Base-by-base conservation (phyloP, 2,329 filamentous ascomycete genomes). In the Rutstroemia sp. region DNA sequence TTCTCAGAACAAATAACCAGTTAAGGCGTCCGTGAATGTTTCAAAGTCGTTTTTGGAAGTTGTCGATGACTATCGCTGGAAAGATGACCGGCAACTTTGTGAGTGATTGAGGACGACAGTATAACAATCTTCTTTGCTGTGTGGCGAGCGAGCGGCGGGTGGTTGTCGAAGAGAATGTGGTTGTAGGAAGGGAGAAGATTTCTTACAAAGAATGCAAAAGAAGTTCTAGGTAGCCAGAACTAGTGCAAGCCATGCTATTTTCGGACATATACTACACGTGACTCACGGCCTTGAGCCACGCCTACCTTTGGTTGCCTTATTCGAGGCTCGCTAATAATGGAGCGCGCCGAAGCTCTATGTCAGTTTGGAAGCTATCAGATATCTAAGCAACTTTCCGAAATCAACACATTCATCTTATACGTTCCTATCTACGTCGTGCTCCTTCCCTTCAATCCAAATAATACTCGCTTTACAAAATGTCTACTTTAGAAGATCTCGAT, bases 401-500 rank as follows among this genome's bases (percentile, higher is more conserved):
- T 45, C 46, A 45, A 19, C 34, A 23, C 49, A 41, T 45, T 54
- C 23, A 48, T 58, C 49, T 38, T 44, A 48, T 51, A 38, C 16
- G 12, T 47, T 27, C 17, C 27, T 44, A 10, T 25, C n/a, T 27
- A 48, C 25, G 25, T 46, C n/a, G 30, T n/a, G 16, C 38, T 10
- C 16, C 9, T 16, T 41, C 21, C 19, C 39, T 27, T 12, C 42
- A 19, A 23, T 42, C 34, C 38, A 51, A n/a, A 53, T 37, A 27
- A 57, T 44, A 44, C 25, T 39, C 30, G n/a, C 48, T 57, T 39
- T 39, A 65, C 67, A 75, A 58, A 69, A 89, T 89, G 86, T 87
- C 86, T 65, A 88, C 86, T 63, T 78, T 89, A 68, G 86, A 89
- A 77, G 86, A 89, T 75, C 82, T 89, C 65, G 86, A 89, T 68